These are phyloP conservation scores for Apiospora pterosperma DNA, from an alignment of 2,329 filamentous ascomycete genomes.

Conservation along the genomic window DNA sequence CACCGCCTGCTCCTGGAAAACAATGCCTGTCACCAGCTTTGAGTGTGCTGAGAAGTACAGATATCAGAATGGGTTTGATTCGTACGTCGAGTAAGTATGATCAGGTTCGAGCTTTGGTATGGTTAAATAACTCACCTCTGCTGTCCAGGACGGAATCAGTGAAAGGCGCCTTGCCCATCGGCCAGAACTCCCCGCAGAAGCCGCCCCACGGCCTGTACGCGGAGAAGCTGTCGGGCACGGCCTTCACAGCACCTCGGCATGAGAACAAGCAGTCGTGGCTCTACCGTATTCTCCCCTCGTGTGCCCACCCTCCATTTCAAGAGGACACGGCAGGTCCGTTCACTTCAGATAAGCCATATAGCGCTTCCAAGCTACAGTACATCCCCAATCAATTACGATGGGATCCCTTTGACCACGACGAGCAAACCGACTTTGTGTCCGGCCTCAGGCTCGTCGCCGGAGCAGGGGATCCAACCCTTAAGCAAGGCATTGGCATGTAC, in stretches of 20 bases:
- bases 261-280: conserved; percentile 60
- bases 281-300: conserved; percentile 55
- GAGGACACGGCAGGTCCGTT: conserved; percentile 31
- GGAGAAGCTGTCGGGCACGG: conserved; percentile 61
- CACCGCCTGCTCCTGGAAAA: not conserved
- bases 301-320: conserved; percentile 41
- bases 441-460: conserved; percentile 64
- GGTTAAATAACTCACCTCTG: not conserved
- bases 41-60: conserved; percentile 45
- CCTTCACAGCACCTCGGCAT: conserved; percentile 56
- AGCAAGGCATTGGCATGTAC: conserved; percentile 67
- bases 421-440: conserved; percentile 45
- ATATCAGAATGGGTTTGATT: conserved; percentile 67
- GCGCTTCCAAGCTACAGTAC: conserved; percentile 59
- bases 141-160: conserved; percentile 58
- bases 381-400: conserved; percentile 83
- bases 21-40: conserved; percentile 33
- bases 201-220: conserved; percentile 66
- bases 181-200: conserved; percentile 69
- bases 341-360: conserved; percentile 43
- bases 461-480: conserved; percentile 70
- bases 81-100: conserved; percentile 60
- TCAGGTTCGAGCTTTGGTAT: not conserved
- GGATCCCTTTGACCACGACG: conserved; percentile 74
- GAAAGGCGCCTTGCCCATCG: conserved; percentile 62